Evolutionary conservation across 306 rosid species (phyloP).

Genomic region (Trifolium dubium): DNA sequence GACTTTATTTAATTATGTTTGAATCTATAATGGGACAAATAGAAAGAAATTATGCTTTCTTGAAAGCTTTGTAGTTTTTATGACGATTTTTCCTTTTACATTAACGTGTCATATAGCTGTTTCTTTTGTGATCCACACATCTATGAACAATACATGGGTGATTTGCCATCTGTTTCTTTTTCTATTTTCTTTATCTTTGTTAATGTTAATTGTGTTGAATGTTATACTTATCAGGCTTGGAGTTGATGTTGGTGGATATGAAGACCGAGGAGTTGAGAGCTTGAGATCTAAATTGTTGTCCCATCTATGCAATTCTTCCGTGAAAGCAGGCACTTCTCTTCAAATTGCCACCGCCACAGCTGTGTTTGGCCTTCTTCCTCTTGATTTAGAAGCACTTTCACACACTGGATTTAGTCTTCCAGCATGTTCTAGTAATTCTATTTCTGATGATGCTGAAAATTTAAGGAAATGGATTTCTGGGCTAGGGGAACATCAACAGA

Average conservation of each 20-base stretch:
- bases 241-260: slow-evolving; percentile 66
- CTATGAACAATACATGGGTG: not conserved
- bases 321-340: slow-evolving; percentile 47
- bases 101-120: not conserved
- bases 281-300: slow-evolving; percentile 57
- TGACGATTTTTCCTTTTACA: not conserved
- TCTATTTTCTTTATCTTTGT: not conserved
- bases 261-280: slow-evolving; percentile 56
- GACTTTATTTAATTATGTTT: too few species aligned
- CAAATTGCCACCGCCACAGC: slow-evolving; percentile 66
- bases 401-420: slow-evolving; percentile 40
- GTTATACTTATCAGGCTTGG: slow-evolving; percentile 61
- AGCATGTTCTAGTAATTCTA: slow-evolving; percentile 26
- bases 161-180: not conserved
- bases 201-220: slow-evolving; percentile 14
- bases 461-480: slow-evolving; percentile 63
- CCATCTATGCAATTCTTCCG: slow-evolving; percentile 48
- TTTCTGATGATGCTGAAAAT: slow-evolving; percentile 38
- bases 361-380: slow-evolving; percentile 61
- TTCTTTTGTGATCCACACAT: slow-evolving; percentile 20
- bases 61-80: slow-evolving; percentile 1
- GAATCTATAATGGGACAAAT: too few species aligned
- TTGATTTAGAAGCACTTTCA: slow-evolving; percentile 58
- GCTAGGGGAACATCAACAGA: slow-evolving; percentile 58
- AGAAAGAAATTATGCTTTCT: too few species aligned